A percentile compares a stretch with the other conserved stretches of the same genome.
Evolutionary conservation across 2,329 filamentous ascomycete genomes (phyloP).

Genomic region (Scorias spongiosa): DNA sequence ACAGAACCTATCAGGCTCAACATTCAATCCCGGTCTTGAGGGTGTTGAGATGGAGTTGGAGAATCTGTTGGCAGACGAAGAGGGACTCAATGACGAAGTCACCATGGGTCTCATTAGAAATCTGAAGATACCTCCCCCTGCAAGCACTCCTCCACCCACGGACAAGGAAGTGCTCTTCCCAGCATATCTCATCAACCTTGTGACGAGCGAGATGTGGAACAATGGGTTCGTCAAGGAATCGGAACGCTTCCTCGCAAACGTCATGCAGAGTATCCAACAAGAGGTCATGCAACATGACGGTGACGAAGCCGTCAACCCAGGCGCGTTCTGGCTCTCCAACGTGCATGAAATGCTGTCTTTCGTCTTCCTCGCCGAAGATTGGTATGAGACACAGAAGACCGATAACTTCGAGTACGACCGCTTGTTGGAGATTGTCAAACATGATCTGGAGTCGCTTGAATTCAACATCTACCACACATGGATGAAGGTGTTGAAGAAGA

Average conservation of each 20-base stretch:
- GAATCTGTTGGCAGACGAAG: constrained; percentile 83
- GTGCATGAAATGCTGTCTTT: constrained; percentile 99
- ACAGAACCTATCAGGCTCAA: constrained; percentile 57
- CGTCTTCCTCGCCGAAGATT: constrained; percentile 96
- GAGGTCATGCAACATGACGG: constrained; percentile 99
- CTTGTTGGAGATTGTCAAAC: constrained; percentile 94
- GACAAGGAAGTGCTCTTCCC: constrained; percentile 99
- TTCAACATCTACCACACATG: constrained; percentile 99
- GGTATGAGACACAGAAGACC: constrained; percentile 98
- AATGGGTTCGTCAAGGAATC: constrained; percentile 99
- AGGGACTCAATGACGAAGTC: constrained; percentile 91
- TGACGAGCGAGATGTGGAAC: constrained; percentile 99
- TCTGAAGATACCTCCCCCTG: constrained; percentile 85
- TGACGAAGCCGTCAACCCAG: constrained; percentile 91
- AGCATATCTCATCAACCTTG: constrained; percentile 95
- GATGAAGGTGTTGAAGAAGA: constrained; percentile 99
- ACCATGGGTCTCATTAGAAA: constrained; percentile 92
- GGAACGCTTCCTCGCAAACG: constrained; percentile 93
- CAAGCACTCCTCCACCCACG: constrained; percentile 72
- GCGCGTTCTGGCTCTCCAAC: constrained; percentile 97
- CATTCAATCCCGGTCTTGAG: constrained; percentile 68
- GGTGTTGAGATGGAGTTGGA: constrained; percentile 93
- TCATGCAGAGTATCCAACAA: constrained; percentile 99
- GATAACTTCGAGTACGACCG: constrained; percentile 99
- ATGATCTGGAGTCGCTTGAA: constrained; percentile 92